These are phyloP conservation scores for Fusarium lyarnte DNA, from an alignment of 2,329 filamentous ascomycete species.

Conservation along the genomic window DNA sequence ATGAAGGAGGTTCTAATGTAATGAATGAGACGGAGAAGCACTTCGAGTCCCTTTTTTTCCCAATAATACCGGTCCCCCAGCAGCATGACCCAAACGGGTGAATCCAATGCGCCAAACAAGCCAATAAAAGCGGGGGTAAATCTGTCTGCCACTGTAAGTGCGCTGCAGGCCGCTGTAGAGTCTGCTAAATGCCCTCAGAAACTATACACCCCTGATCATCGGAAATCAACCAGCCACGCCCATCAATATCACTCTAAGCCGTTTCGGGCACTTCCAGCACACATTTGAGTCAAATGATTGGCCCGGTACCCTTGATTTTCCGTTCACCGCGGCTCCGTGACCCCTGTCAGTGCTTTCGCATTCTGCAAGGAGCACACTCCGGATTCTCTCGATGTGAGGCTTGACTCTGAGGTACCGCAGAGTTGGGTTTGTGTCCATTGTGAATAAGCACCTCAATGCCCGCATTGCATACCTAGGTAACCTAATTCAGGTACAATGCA, in stretches of 20 bases:
- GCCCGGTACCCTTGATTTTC: constrained; percentile 45
- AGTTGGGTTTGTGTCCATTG: not conserved
- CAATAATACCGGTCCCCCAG: constrained; percentile 36
- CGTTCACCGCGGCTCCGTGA: constrained; percentile 36
- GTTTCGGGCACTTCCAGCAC: constrained; percentile 38
- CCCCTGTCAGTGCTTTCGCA: constrained; percentile 30
- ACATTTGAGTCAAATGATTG: constrained; percentile 36
- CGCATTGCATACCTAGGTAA: not conserved
- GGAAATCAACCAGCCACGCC: constrained; percentile 33
- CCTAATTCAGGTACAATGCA: not conserved
- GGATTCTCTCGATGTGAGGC: constrained; percentile 29
- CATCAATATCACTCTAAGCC: constrained; percentile 39
- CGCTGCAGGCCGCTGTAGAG: constrained; percentile 23
- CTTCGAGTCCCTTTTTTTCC: constrained; percentile 44
- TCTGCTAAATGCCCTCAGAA: not conserved
- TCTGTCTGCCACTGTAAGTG: constrained; percentile 24
- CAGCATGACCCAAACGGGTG: constrained; percentile 31
- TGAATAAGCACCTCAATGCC: not conserved
- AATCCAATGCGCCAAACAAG: constrained; percentile 36
- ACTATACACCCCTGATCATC: constrained; percentile 23
- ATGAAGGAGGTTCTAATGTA: constrained; percentile 35
- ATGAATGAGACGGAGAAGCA: constrained; percentile 42
- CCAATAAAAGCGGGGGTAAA: constrained; percentile 24
- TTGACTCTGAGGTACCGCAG: not conserved
- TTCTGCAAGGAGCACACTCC: constrained; percentile 37